Evolutionary conservation across 2,329 filamentous ascomycete species (phyloP).

Genomic region (Ophiocordyceps unilateralis): DNA sequence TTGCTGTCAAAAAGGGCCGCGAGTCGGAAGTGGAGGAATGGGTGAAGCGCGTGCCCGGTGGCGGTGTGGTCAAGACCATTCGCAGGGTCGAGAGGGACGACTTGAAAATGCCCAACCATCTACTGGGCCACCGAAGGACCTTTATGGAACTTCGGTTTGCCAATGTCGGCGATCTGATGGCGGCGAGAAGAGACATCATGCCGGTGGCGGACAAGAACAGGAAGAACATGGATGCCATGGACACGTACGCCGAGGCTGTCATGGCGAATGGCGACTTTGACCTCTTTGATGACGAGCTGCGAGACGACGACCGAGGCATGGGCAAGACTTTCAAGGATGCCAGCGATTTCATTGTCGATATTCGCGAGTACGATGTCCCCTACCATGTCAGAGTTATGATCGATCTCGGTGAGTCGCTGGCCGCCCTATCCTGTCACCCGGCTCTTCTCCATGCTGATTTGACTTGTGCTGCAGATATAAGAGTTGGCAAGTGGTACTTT

Average conservation of each 20-base stretch:
- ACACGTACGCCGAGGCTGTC: conserved; percentile 93
- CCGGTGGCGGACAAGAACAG: conserved; percentile 93
- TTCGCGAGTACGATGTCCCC: conserved; percentile 96
- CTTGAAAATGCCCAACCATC: conserved; percentile 83
- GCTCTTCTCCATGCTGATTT: neutral
- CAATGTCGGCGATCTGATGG: conserved; percentile 73
- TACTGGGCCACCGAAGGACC: conserved; percentile 75
- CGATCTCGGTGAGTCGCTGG: conserved; percentile 48
- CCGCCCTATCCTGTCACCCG: neutral
- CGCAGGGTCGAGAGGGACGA: conserved; percentile 81
- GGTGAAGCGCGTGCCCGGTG: conserved; percentile 60
- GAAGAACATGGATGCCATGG: conserved; percentile 91
- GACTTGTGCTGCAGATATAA: conserved; percentile 50
- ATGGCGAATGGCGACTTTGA: conserved; percentile 77
- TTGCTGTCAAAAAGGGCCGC: conserved; percentile 73
- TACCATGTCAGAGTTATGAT: conserved; percentile 99
- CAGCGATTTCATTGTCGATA: conserved; percentile 95
- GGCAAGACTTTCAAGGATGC: conserved; percentile 67
- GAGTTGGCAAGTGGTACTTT: conserved; percentile 92
- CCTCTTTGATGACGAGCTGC: conserved; percentile 81
- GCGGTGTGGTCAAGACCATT: conserved; percentile 66
- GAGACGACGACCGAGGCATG: conserved; percentile 63
- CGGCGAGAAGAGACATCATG: conserved; percentile 68
- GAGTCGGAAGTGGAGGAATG: conserved; percentile 95
- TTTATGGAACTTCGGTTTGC: conserved; percentile 77